Evolutionary conservation across 768 basidiomycete genomes (phyloP).

Genomic region (Calvatia gigantea): DNA sequence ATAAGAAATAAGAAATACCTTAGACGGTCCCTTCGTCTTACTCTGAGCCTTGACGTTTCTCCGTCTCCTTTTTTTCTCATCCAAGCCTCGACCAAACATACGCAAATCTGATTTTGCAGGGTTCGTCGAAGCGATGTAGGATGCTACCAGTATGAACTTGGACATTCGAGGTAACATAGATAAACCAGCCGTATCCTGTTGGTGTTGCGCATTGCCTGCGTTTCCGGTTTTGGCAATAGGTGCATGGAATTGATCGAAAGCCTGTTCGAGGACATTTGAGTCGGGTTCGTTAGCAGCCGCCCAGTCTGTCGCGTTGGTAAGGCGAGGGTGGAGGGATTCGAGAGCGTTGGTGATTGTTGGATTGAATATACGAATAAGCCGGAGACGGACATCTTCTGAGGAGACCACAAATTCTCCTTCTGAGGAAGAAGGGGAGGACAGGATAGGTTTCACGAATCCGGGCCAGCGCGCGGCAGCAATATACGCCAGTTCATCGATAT

Average conservation of each 20-base stretch:
- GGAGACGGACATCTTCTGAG: slow-evolving; percentile 58
- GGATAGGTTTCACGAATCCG: slow-evolving; percentile 66
- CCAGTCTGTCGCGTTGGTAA: slow-evolving; percentile 64
- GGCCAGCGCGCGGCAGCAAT: slow-evolving; percentile 81
- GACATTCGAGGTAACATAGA: slow-evolving; percentile 58
- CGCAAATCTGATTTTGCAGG: slow-evolving; percentile 75
- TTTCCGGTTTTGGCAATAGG: background rate
- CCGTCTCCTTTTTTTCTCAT: slow-evolving; percentile 60
- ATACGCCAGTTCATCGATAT: slow-evolving; percentile 70
- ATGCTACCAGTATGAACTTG: slow-evolving; percentile 72
- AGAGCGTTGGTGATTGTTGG: slow-evolving; percentile 59
- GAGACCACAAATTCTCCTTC: slow-evolving; percentile 30
- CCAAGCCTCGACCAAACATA: slow-evolving; percentile 75
- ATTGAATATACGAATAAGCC: slow-evolving; percentile 60
- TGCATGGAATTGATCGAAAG: slow-evolving; percentile 18
- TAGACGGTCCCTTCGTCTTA: slow-evolving; percentile 42
- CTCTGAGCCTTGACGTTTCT: slow-evolving; percentile 32
- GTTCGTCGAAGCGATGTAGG: slow-evolving; percentile 83
- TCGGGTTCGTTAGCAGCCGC: slow-evolving; percentile 47
- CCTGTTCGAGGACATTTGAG: slow-evolving; percentile 31
- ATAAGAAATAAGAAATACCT: slow-evolving; percentile 27
- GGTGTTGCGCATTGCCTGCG: background rate
- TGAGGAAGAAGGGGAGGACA: slow-evolving; percentile 21
- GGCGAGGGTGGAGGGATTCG: slow-evolving; percentile 65
- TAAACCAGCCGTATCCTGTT: slow-evolving; percentile 18